Conservation (phyloP, 2,329 filamentous ascomycete species). For the Aureobasidium sp. region DNA sequence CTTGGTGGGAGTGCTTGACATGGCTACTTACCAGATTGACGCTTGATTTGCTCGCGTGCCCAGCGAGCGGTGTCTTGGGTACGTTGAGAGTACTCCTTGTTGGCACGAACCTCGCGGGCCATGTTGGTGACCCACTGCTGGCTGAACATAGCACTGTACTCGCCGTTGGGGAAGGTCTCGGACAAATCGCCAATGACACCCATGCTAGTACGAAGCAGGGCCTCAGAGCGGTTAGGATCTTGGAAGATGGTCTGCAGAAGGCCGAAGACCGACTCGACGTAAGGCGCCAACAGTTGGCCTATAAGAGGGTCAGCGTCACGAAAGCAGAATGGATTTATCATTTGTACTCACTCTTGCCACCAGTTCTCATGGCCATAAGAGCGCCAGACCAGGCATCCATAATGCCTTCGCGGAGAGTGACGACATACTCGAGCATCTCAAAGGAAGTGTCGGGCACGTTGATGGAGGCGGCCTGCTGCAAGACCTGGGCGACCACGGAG, state of each 20-base stretch:
- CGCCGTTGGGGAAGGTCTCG: conserved; percentile 85
- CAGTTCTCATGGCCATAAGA: conserved; percentile 85
- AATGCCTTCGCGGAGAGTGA: conserved; percentile 91
- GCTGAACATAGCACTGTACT: conserved; percentile 77
- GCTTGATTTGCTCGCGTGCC: conserved; percentile 96
- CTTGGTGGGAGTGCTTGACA: background rate
- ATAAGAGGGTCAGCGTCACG: conserved; percentile 36
- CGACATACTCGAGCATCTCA: conserved; percentile 95
- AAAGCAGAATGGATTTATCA: conserved; percentile 26
- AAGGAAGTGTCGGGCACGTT: conserved; percentile 65
- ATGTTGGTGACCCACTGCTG: conserved; percentile 83
- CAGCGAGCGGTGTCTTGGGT: conserved; percentile 94
- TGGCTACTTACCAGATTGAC: conserved; percentile 48
- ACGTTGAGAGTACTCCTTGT: conserved; percentile 75
- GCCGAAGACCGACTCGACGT: conserved; percentile 78
- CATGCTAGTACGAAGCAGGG: conserved; percentile 88
- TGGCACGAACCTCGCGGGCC: conserved; percentile 86
- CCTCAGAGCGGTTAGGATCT: conserved; percentile 84
- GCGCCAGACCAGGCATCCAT: conserved; percentile 99
- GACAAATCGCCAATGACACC: conserved; percentile 95
- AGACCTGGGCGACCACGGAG: conserved; percentile 81
- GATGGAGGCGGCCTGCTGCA: conserved; percentile 86
- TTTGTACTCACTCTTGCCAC: conserved; percentile 50
- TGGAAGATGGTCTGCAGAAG: conserved; percentile 73
- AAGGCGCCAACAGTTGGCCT: conserved; percentile 62